Evolutionary conservation across 2,329 filamentous ascomycete genomes (phyloP).

Genomic region (Rachicladosporium sp.): DNA sequence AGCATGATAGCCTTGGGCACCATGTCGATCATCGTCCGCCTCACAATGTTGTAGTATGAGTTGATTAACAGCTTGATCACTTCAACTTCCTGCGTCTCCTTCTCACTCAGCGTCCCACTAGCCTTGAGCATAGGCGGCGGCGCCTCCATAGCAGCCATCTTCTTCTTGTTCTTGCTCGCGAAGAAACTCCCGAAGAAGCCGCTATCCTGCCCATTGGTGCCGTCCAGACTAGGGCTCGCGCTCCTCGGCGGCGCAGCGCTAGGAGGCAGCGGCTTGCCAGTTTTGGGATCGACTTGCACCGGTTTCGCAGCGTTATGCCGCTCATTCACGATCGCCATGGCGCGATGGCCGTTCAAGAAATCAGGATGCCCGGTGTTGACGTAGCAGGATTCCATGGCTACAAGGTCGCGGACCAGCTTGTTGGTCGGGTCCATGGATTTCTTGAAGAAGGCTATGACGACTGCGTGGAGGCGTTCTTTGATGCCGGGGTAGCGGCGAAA

Average conservation of each 20-base stretch:
- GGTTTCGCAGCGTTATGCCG: slow-evolving; percentile 71
- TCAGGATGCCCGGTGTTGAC: slow-evolving; percentile 98
- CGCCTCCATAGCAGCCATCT: slow-evolving; percentile 98
- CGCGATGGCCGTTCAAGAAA: slow-evolving; percentile 90
- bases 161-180: slow-evolving; percentile 99
- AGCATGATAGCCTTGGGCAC: slow-evolving; percentile 99
- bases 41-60: slow-evolving; percentile 97
- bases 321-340: slow-evolving; percentile 97
- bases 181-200: slow-evolving; percentile 99
- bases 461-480: slow-evolving; percentile 92
- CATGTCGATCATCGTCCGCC: slow-evolving; percentile 99
- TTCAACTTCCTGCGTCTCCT: slow-evolving; percentile 90
- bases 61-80: slow-evolving; percentile 96
- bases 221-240: slow-evolving; percentile 60
- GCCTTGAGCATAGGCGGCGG: slow-evolving; percentile 89
- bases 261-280: slow-evolving; percentile 76
- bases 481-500: slow-evolving; percentile 88
- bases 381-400: slow-evolving; percentile 92
- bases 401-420: slow-evolving; percentile 86
- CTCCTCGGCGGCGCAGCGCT: slow-evolving; percentile 53
- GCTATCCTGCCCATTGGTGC: slow-evolving; percentile 32
- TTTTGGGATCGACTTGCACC: slow-evolving; percentile 95
- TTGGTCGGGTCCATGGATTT: slow-evolving; percentile 97
- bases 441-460: slow-evolving; percentile 93
- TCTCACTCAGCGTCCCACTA: slow-evolving; percentile 83